Conservation (phyloP, 768 basidiomycete species). For the Agrocybe praecox region DNA sequence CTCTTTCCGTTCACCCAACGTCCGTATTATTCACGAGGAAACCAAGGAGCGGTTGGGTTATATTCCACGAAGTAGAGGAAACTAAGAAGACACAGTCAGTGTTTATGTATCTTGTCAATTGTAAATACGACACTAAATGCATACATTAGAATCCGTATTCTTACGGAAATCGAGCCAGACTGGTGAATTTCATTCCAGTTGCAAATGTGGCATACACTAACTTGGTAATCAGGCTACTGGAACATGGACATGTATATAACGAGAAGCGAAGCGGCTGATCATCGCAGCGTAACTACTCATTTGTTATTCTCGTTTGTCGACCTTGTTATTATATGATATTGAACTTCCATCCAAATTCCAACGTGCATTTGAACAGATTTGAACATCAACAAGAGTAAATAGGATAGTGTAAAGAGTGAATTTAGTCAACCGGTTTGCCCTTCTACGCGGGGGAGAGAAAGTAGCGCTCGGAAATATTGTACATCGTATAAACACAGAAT, state of each 20-base stretch:
- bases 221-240: constrained; percentile 18
- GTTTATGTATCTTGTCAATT: neutral
- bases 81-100: constrained; percentile 91
- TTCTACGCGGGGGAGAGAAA: no score
- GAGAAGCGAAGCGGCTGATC: constrained; percentile 1
- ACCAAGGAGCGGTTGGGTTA: constrained; percentile 88
- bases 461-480: neutral
- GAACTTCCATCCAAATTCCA: no score
- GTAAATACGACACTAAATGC: neutral
- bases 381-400: no score
- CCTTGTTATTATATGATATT: no score
- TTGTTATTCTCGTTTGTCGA: no score
- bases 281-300: neutral
- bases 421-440: no score
- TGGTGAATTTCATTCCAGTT: constrained; percentile 52
- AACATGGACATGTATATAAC: constrained; percentile 25
- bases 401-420: no score
- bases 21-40: constrained; percentile 94
- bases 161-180: constrained; percentile 95
- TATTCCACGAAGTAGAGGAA: constrained; percentile 96
- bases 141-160: constrained; percentile 77
- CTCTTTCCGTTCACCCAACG: constrained; percentile 88
- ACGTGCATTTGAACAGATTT: no score
- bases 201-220: neutral
- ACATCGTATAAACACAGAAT: constrained; percentile 17